Conservation (phyloP, 306 rosid species). For the Castanea sativa region DNA sequence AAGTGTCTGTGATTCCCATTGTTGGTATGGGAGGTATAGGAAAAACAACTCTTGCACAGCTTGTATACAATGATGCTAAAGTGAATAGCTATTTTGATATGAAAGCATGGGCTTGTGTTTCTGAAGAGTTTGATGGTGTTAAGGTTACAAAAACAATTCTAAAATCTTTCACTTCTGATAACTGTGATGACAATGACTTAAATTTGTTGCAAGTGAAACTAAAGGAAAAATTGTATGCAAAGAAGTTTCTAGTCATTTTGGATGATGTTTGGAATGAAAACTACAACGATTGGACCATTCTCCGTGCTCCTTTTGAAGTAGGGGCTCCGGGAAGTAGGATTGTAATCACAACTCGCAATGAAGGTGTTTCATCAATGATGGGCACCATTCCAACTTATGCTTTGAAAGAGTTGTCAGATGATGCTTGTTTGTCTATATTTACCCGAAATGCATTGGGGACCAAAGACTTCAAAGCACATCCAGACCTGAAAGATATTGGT, state of each 20-base stretch:
- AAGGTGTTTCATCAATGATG: background rate
- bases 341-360: slow-evolving; percentile 1
- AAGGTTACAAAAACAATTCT: background rate
- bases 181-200: background rate
- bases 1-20: background rate
- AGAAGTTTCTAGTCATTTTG: background rate
- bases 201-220: background rate
- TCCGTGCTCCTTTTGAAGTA: background rate
- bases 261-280: slow-evolving; percentile 2
- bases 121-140: background rate
- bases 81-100: background rate
- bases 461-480: background rate
- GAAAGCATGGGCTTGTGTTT: background rate
- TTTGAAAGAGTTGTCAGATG: background rate
- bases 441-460: slow-evolving; percentile 2
- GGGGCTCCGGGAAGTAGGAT: slow-evolving; percentile 11
- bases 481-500: background rate
- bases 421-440: slow-evolving; percentile 8
- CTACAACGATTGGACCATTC: background rate
- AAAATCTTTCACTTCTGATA: background rate
- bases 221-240: background rate
- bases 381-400: background rate
- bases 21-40: background rate
- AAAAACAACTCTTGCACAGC: background rate
- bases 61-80: background rate